phyloP scores from a whole-genome alignment of 2,329 filamentous ascomycete species.

The Penicillium nordicum region DNA sequence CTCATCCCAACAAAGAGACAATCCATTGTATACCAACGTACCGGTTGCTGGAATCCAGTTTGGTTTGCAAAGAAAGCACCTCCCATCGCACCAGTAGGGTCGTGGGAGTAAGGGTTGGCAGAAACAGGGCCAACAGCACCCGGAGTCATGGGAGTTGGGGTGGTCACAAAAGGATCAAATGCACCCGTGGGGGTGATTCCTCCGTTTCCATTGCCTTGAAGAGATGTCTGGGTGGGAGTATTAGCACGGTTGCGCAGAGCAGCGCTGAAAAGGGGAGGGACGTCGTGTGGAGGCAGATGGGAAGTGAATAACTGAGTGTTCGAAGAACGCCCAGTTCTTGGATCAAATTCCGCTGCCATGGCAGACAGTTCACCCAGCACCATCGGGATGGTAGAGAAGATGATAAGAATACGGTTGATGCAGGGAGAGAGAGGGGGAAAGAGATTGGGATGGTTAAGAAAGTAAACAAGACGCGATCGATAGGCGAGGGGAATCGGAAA shows the following conservation, averaged over 20 bases:
- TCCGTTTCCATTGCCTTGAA: conserved; percentile 50
- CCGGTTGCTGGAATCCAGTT: conserved; percentile 61
- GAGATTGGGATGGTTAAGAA: background rate
- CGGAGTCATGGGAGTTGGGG: conserved; percentile 53
- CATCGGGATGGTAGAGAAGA: background rate
- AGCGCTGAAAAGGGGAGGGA: background rate
- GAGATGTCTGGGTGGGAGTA: conserved; percentile 25
- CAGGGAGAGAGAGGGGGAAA: background rate
- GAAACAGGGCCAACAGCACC: conserved; percentile 46
- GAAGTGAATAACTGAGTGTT: background rate
- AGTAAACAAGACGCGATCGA: background rate
- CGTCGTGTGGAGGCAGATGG: background rate
- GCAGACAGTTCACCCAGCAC: background rate
- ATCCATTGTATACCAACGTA: conserved; percentile 34
- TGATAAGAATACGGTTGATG: background rate
- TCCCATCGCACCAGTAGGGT: conserved; percentile 55
- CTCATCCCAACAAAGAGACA: background rate
- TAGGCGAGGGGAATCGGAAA: no score
- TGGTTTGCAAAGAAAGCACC: conserved; percentile 64
- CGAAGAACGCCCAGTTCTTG: background rate
- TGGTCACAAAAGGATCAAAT: conserved; percentile 65
- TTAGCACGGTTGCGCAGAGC: conserved; percentile 14
- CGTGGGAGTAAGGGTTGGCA: conserved; percentile 75
- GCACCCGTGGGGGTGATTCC: conserved; percentile 49
- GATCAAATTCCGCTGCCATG: background rate